A percentile compares a stretch with the other conserved stretches of the same genome.
Conservation (phyloP, 2,329 filamentous ascomycete species). For the Cladophialophora bantiana region DNA sequence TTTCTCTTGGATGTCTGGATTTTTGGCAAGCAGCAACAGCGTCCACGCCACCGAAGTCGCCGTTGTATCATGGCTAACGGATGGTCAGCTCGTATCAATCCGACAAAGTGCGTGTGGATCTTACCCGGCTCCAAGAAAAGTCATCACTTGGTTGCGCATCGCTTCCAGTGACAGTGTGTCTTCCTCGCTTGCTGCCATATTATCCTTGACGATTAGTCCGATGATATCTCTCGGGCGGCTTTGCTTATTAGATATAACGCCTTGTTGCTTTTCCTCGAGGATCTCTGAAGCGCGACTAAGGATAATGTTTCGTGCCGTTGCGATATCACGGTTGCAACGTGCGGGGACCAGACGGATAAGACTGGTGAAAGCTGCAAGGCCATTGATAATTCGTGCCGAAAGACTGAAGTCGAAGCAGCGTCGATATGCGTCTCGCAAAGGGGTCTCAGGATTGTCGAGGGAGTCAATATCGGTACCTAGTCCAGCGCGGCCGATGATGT, state of each 20-base stretch:
- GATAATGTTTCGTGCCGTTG: constrained; percentile 48
- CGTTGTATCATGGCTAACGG: constrained; percentile 46
- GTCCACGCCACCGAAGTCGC: constrained; percentile 55
- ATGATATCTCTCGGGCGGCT: constrained; percentile 49
- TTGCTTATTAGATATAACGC: constrained; percentile 44
- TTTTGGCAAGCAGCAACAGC: constrained; percentile 50
- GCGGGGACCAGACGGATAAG: constrained; percentile 50
- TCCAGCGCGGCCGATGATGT: constrained; percentile 54
- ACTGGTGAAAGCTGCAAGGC: constrained; percentile 55
- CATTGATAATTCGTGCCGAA: constrained; percentile 48
- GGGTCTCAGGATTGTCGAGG: constrained; percentile 48
- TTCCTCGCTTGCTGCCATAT: constrained; percentile 44
- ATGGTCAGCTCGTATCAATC: too few species aligned
- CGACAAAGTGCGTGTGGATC: too few species aligned
- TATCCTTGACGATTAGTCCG: constrained; percentile 52
- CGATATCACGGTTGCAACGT: constrained; percentile 52
- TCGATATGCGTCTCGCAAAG: constrained; percentile 50
- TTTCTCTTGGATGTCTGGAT: constrained; percentile 50
- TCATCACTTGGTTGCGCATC: constrained; percentile 50
- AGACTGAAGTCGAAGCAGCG: constrained; percentile 47
- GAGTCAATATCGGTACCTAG: constrained; percentile 53
- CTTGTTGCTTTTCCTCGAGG: constrained; percentile 47
- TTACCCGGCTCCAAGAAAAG: constrained; percentile 51
- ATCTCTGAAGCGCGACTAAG: constrained; percentile 49
- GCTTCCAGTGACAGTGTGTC: constrained; percentile 43